These are phyloP conservation scores for Henningerozyma blattae DNA, from an alignment of 805 yeast genomes.

Conservation along the genomic window DNA sequence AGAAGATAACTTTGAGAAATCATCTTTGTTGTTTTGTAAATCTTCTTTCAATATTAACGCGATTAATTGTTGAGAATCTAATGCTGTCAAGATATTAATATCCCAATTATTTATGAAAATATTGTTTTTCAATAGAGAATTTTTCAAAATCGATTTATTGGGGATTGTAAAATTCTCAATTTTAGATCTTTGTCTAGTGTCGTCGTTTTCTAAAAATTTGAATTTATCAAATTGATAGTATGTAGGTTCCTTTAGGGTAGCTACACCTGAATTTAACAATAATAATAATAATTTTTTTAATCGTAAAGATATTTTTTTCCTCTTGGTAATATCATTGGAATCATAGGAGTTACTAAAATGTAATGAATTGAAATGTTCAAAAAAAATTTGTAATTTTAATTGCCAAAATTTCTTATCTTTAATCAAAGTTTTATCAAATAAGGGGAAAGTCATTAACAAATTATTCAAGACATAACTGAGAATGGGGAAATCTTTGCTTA, in stretches of 20 bases:
- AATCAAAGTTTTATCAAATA: constrained; percentile 34
- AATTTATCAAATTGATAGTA: constrained; percentile 31
- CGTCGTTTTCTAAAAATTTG: constrained; percentile 13
- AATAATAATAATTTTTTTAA: constrained; percentile 51
- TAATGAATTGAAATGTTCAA: constrained; percentile 64
- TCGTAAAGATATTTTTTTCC: constrained; percentile 49
- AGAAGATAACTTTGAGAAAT: neutral
- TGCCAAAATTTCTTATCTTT: constrained; percentile 65
- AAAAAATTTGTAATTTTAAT: constrained; percentile 63
- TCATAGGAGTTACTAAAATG: constrained; percentile 64
- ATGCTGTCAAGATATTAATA: constrained; percentile 59
- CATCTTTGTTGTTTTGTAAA: neutral
- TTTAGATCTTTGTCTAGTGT: constrained; percentile 21
- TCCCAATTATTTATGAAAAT: constrained; percentile 41
- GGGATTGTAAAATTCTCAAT: constrained; percentile 28
- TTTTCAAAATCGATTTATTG: constrained; percentile 27
- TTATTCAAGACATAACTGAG: constrained; percentile 51
- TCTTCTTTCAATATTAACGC: neutral
- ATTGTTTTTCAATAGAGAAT: constrained; percentile 23
- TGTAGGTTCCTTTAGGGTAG: constrained; percentile 42
- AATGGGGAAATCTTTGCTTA: constrained; percentile 43
- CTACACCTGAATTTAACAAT: constrained; percentile 64
- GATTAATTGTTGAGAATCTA: constrained; percentile 1
- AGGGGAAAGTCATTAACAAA: constrained; percentile 64
- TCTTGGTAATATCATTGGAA: constrained; percentile 62